Base-by-base conservation (phyloP, 805 yeast genomes). In the Cyberlindnera saturnus region DNA sequence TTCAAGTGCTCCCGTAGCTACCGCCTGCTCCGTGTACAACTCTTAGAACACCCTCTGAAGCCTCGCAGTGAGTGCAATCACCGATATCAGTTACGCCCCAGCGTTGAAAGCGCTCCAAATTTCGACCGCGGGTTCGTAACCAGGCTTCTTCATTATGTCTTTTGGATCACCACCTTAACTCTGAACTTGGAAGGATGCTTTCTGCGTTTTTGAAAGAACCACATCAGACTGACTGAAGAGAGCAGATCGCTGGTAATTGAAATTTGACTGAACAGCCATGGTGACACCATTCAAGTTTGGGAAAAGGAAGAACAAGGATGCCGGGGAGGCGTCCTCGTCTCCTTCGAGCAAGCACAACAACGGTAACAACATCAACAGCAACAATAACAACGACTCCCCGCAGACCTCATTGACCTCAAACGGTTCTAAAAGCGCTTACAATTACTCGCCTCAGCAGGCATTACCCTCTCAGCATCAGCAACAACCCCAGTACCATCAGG, bases 241-340 rank as follows among this genome's bases (percentile, higher is more conserved):
- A 3, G 28, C 11, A 9, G 4, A 23, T 23, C 9, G 9, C 28
- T 23, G 2, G 28, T 13, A 23, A 23, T 23, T 19, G 23, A 19
- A 7, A 19, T 19, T 19, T 23, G 4, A 23, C 28, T 23, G 11
- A 23, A 23, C 28, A 23, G 28, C 26, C 37, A 34, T 18, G 38
- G 44, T 44, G 50, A 76, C 81, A 16, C 75, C 81, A 18, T 77
- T 78, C 60, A 77, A 74, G 56, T 76, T 79, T 56, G 77, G 78
- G 15, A 73, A 68, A 55, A 75, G 72, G 56, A 67, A 64, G 52
- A 66, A 67, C 41, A 64, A 61, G 43, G 70, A 63, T 16, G 52
- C 41, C 5, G 37, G 38, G 6, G 47, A 45, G 13, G 34, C 46
- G 3, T 48, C 46, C 38, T 52, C 49, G 16, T 49, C 52, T 28